These are phyloP conservation scores for Globisporangium paroecandrum DNA, from an alignment of 352 stramenopile genomes.

Conservation along the genomic window DNA sequence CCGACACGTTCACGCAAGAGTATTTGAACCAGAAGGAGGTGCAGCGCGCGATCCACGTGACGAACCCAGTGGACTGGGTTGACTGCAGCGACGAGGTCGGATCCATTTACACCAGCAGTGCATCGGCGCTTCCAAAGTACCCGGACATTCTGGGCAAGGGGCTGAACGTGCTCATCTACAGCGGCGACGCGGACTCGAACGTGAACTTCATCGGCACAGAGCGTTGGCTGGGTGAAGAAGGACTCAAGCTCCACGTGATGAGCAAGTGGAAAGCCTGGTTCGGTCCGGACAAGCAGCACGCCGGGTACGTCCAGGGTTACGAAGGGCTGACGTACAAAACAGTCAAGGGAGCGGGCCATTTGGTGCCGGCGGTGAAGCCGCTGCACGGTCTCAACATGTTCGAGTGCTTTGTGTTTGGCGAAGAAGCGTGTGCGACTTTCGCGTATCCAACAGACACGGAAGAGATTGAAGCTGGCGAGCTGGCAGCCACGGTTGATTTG, in stretches of 20 bases:
- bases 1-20: neutral
- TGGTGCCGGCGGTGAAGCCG: conserved; percentile 71
- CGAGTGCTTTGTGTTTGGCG: conserved; percentile 67
- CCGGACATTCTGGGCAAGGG: neutral
- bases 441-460: conserved; percentile 45
- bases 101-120: neutral
- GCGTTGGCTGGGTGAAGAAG: neutral
- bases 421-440: conserved; percentile 47
- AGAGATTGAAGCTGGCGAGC: conserved; percentile 40
- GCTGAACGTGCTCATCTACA: neutral
- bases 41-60: neutral
- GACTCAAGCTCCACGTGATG: neutral
- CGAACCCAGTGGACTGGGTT: neutral
- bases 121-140: neutral
- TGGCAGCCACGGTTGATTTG: neutral
- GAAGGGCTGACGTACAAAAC: conserved; percentile 86
- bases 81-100: neutral
- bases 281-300: conserved; percentile 59
- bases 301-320: conserved; percentile 79
- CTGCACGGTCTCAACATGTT: conserved; percentile 64
- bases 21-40: neutral
- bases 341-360: conserved; percentile 88
- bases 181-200: neutral
- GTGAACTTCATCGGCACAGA: neutral
- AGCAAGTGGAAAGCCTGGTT: neutral